A percentile compares a stretch with the other conserved stretches of the same genome.
Conservation (phyloP, 805 yeast species). For the Ogataea paraovalis region DNA sequence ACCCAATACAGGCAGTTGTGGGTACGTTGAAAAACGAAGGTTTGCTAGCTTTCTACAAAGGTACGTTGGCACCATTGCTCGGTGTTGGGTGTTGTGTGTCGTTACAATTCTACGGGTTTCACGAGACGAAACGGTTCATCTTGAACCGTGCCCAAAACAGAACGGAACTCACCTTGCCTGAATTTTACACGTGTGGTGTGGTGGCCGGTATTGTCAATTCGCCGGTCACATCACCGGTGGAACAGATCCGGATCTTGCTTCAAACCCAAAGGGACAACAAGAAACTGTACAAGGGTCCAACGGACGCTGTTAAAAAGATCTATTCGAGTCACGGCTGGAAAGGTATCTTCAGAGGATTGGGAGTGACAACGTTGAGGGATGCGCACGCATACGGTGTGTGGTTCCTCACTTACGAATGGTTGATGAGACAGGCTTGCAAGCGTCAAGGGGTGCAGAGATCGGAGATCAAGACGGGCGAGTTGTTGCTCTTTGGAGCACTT, state of each 20-base stretch:
- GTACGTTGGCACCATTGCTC: conserved; percentile 64
- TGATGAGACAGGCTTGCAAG: conserved; percentile 40
- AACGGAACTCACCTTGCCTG: conserved; percentile 43
- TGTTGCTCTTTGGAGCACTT: conserved; percentile 54
- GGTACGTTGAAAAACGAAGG: conserved; percentile 59
- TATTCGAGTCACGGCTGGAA: conserved; percentile 37
- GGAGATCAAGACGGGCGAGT: conserved; percentile 51
- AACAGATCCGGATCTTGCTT: conserved; percentile 58
- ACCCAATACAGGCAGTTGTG: conserved; percentile 48
- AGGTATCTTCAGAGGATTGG: conserved; percentile 54
- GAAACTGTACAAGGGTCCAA: conserved; percentile 38
- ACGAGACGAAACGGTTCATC: conserved; percentile 61
- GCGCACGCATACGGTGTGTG: conserved; percentile 74
- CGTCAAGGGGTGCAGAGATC: conserved; percentile 37
- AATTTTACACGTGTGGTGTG: conserved; percentile 61
- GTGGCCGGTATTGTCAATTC: conserved; percentile 64
- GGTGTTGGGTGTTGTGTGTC: conserved; percentile 72
- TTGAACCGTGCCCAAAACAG: conserved; percentile 25
- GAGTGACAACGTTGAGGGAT: conserved; percentile 54
- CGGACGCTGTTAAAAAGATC: conserved; percentile 42
- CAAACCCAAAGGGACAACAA: conserved; percentile 45
- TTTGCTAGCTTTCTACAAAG: conserved; percentile 57
- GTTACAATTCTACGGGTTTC: conserved; percentile 67
- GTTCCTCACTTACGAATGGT: conserved; percentile 61
- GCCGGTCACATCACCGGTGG: conserved; percentile 61